Evolutionary conservation across 768 basidiomycete genomes (phyloP).

Genomic region (Leccinum variicolor): DNA sequence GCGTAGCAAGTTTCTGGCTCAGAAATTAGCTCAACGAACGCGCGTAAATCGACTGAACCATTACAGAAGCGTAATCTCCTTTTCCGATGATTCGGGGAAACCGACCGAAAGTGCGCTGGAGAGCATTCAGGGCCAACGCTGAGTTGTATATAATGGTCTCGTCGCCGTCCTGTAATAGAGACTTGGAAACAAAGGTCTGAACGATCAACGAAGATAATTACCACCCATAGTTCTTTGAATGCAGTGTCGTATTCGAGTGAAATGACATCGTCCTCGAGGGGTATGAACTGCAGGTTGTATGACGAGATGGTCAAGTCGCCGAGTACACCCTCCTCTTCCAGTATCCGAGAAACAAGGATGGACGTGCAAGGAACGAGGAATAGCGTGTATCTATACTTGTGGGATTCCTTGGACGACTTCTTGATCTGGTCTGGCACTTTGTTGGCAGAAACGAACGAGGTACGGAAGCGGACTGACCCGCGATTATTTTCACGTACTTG

Average conservation of each 20-base stretch:
- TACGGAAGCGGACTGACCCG: conserved; percentile 51
- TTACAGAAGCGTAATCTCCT: conserved; percentile 80
- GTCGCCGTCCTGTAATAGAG: conserved; percentile 73
- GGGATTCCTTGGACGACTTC: conserved; percentile 63
- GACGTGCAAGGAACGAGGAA: conserved; percentile 87
- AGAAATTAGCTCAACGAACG: conserved; percentile 10
- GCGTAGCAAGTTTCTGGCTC: conserved; percentile 66
- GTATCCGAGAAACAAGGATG: conserved; percentile 75
- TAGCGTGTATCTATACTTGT: conserved; percentile 81
- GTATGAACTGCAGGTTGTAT: conserved; percentile 92
- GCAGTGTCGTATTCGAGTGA: conserved; percentile 85
- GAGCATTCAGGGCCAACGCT: conserved; percentile 75
- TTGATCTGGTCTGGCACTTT: conserved; percentile 81
- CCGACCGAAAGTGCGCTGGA: conserved; percentile 81
- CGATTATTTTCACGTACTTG: conserved; percentile 82
- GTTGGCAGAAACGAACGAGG: conserved; percentile 20
- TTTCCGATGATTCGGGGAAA: conserved; percentile 94
- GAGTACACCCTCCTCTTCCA: conserved; percentile 96
- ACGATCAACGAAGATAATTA: conserved; percentile 28
- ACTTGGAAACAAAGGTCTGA: background rate
- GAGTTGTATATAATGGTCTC: conserved; percentile 89
- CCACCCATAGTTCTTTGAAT: conserved; percentile 90
- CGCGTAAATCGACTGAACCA: conserved; percentile 10
- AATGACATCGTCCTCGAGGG: conserved; percentile 88
- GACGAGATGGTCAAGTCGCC: conserved; percentile 88